phyloP scores from a whole-genome alignment of 164 flowering plant genomes.

The Kingdonia uniflora region DNA sequence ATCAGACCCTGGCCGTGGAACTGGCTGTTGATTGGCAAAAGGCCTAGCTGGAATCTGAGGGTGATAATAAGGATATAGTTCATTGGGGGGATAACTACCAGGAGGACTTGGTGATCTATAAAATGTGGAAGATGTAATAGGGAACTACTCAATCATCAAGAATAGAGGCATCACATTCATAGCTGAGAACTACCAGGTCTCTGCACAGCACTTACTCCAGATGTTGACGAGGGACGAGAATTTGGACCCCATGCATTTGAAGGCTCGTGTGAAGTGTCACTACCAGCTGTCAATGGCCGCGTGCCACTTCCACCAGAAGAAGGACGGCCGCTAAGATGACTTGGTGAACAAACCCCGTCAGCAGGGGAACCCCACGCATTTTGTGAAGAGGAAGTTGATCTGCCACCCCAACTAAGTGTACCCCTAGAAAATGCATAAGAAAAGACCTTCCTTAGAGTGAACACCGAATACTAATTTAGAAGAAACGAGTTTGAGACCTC shows the following conservation, averaged over 20 bases:
- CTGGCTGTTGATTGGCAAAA: slow-evolving; percentile 46
- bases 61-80: slow-evolving; percentile 67
- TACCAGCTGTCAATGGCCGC: slow-evolving; percentile 88
- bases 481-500: too few relatives aligned
- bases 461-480: too few relatives aligned
- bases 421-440: too few relatives aligned
- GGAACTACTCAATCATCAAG: too few relatives aligned
- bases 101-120: slow-evolving; percentile 47
- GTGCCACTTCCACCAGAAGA: slow-evolving; percentile 92
- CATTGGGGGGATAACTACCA: slow-evolving; percentile 61
- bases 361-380: slow-evolving; percentile 78
- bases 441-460: too few relatives aligned
- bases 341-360: slow-evolving; percentile 50
- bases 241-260: slow-evolving; percentile 60
- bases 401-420: slow-evolving; percentile 83
- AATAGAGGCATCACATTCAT: too few relatives aligned
- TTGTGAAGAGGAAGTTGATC: slow-evolving; percentile 48
- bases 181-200: slow-evolving; percentile 91
- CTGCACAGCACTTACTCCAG: slow-evolving; percentile 89
- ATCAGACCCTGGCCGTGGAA: slow-evolving; percentile 45
- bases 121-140: too few relatives aligned
- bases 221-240: slow-evolving; percentile 92
- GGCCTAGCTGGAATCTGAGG: slow-evolving; percentile 54
- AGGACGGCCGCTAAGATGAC: slow-evolving; percentile 64
- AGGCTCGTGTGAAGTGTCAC: slow-evolving; percentile 69